Base-by-base conservation (phyloP, 2,329 filamentous ascomycete species). In the Trichoderma brevicompactum region DNA sequence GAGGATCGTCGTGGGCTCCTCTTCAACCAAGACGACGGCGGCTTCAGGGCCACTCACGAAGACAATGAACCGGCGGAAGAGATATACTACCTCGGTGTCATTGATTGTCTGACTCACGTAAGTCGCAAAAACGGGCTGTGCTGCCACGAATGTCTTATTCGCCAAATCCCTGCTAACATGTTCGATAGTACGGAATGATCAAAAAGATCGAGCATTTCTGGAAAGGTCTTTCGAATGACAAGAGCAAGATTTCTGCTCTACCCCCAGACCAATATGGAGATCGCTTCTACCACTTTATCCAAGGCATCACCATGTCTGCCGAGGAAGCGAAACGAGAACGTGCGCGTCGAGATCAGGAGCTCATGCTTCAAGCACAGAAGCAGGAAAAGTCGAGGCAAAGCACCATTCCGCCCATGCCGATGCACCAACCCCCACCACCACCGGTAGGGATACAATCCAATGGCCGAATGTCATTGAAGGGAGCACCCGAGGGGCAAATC, bases 1-100 rank as follows among this genome's bases (percentile, higher is more conserved):
- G 89, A 92, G 72, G 88, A 89, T 67, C 89, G 90, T 50, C 79
- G 81, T 19, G 85, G 87, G 60, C 90, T 93, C 70, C 88, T 94
- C 69, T 99, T 98, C 77, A 97, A 97, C 75, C 88, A 89, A 66
- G 94, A 98, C 70, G 94, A 98, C 74, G 95, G 95, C 55, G 95
- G 95, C 3, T 93, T 97, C 78, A 85, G 89, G 70, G 94, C 95
- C 12, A 98, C 95, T 1, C 93, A 97, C 74, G 93, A 97, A 77
- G 89, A 97, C 77, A 90, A 96, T 68, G 80, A 82, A 15, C 87
- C 91, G 1, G 94, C 90, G 2, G 92, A 97, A 63, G 92, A 97
- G 78, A 93, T 99, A 48, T 99, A 99, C 78, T 99, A 99, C 75
- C 87, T 99, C 7, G 96, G 95, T 41, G 96, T 99, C 72, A 99